A percentile compares a stretch with the other conserved stretches of the same genome.
Evolutionary conservation across 2,329 filamentous ascomycete genomes (phyloP).

Genomic region (Rutstroemia sydowiana): DNA sequence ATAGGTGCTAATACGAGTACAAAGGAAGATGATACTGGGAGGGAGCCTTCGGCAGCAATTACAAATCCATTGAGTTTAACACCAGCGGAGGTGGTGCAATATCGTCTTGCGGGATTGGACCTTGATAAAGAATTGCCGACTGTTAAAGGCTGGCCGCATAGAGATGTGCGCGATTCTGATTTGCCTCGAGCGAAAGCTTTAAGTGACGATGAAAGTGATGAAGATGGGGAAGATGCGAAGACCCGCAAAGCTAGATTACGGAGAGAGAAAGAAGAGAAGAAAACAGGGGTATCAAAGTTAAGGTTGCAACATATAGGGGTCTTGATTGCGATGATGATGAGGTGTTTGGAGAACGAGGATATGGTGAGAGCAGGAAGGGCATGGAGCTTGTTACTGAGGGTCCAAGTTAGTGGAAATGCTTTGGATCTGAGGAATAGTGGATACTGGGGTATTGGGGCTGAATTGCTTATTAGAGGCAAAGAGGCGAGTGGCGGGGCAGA

Average conservation of each 20-base stretch:
- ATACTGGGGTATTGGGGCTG: constrained; percentile 78
- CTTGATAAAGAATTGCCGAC: constrained; percentile 38
- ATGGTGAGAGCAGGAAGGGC: constrained; percentile 65
- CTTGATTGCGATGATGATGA: constrained; percentile 63
- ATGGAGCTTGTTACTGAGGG: constrained; percentile 65
- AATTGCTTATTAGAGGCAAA: constrained; percentile 61
- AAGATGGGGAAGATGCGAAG: constrained; percentile 11
- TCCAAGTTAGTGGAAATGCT: constrained; percentile 44
- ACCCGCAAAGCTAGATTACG: constrained; percentile 2
- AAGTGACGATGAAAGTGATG: constrained; percentile 12
- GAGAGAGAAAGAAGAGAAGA: constrained; percentile 7
- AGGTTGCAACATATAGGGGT: constrained; percentile 54
- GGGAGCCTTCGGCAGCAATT: constrained; percentile 10
- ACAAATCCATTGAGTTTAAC: constrained; percentile 50
- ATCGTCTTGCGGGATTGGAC: constrained; percentile 45
- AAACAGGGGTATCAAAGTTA: constrained; percentile 24
- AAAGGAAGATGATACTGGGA: neutral
- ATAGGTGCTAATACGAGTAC: too few relatives aligned
- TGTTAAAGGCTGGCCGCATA: constrained; percentile 45
- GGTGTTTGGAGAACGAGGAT: constrained; percentile 63
- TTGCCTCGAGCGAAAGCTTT: neutral
- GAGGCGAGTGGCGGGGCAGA: constrained; percentile 17
- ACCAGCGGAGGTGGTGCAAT: constrained; percentile 44
- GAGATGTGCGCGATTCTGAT: constrained; percentile 28
- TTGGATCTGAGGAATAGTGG: constrained; percentile 64